Base-by-base conservation (phyloP, 345 rosid genomes). In the Syzygium grande region DNA sequence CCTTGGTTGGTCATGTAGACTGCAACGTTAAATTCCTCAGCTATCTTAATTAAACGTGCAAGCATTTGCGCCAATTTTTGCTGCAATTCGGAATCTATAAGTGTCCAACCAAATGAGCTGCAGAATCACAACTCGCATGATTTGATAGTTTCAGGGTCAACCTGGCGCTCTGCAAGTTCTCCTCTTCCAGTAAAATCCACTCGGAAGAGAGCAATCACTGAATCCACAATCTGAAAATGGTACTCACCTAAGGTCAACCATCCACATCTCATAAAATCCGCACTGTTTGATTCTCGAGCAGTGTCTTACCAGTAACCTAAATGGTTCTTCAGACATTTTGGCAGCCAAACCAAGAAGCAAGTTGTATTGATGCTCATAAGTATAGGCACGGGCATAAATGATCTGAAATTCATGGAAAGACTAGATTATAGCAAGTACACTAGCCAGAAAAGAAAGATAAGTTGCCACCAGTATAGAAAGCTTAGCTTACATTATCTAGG, bases 11-110 rank as follows among this genome's bases (percentile, higher is more conserved):
- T 43, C 98, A 96, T 93, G 92, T 96, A 95, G 89, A 98, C 97
- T 84, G 98, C 99, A 84, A 96, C 96, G 46, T 96, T 96, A 91
- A 96, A 98, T 91, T 97, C 99, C 89, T 97, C 99, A 11, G 99
- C 96, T 59, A 96, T 96, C 95, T 96, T 97, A 52, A 89, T 94
- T 85, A 97, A 88, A 85, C 98, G 89, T 34, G 99, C 96, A 51
- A 97, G 96, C 99, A 97, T 98, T 90, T 96, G 99, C 51, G 98
- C 98, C 93, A 98, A 90, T 88, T 98, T 96, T 96, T 98, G 97
- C 99, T 93, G 96, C 87, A 90, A 87, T 90, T 83, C 34, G 55
- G 52, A 52, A 91, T 12, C 7, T 6, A 77, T n/a, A 73, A 5
- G 19, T 16, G 46, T 77, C 58, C 46, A 84, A 16, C 41, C n/a